phyloP scores from a whole-genome alignment of 2,329 filamentous ascomycete genomes.

The Exophiala lecanii-corni region DNA sequence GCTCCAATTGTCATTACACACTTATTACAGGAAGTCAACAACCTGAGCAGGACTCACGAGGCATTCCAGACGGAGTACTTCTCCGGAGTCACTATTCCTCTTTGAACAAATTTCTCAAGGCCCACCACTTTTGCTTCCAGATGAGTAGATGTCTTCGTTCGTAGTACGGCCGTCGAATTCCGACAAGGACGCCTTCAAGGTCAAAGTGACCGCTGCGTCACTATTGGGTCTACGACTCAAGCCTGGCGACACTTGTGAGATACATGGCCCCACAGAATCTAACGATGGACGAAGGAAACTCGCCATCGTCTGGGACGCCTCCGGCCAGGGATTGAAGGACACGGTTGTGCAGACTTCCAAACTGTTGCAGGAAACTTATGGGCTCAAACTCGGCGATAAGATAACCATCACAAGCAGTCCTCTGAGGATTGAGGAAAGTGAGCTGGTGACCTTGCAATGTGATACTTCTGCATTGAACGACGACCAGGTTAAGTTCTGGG shows the following conservation, averaged over 20 bases:
- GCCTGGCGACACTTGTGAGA: slow-evolving; percentile 56
- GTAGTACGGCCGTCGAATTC: slow-evolving; percentile 52
- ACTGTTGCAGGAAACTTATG: slow-evolving; percentile 66
- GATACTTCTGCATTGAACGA: slow-evolving; percentile 14
- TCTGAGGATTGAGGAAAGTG: slow-evolving; percentile 49
- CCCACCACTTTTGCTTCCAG: too few relatives aligned
- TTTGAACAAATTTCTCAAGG: too few relatives aligned
- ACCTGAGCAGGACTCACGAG: too few relatives aligned
- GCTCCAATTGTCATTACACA: too few relatives aligned
- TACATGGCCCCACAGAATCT: slow-evolving; percentile 30
- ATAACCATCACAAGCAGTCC: slow-evolving; percentile 57
- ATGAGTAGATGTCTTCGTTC: slow-evolving; percentile 38
- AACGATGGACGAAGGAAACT: slow-evolving; percentile 19
- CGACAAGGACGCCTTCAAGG: slow-evolving; percentile 55
- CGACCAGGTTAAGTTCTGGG: slow-evolving; percentile 42
- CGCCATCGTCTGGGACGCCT: slow-evolving; percentile 58
- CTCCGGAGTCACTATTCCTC: too few relatives aligned
- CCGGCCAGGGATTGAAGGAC: slow-evolving; percentile 57
- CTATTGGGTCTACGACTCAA: slow-evolving; percentile 52
- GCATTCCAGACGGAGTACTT: too few relatives aligned
- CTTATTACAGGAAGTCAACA: too few relatives aligned
- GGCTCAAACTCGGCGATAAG: slow-evolving; percentile 67
- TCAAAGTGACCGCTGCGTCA: slow-evolving; percentile 53
- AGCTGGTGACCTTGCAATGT: slow-evolving; percentile 52
- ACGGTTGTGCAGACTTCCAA: slow-evolving; percentile 69